Base-by-base conservation (phyloP, 805 yeast genomes). In the Kluyveromyces wickerhamii region DNA sequence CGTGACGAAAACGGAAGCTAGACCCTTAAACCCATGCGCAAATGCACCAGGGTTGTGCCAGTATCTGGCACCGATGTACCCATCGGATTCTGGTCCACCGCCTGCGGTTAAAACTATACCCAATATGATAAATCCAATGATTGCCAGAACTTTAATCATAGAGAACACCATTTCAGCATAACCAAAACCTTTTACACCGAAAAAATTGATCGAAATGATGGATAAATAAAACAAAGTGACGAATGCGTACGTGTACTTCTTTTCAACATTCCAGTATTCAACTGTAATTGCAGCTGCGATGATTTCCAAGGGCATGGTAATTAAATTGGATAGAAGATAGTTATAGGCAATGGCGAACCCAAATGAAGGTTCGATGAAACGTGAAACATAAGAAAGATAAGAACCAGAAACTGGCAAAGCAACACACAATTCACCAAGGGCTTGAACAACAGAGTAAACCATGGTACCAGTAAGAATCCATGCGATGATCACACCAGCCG, bases 391-490 rank as follows among this genome's bases (percentile, higher is more conserved):
- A 10, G 77, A 69, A 21, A 72, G 65, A 44, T 74, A 76, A 4
- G 79, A 74, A 51, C 82, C 83, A 4, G 79, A 66, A n/a, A 74
- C 67, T 7, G 83, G 83, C 51, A 70, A 74, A 3, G 74, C 63
- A 24, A 74, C 71, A 20, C 77, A 72, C 38, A 77, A 41, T 48
- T 76, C 83, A 36, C 78, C 77, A n/a, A 74, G 52, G 3, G 80
- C 72, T 54, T 75, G 78, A 41, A 76, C 72, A 45, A 77, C 72
- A 40, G 65, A 59, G 53, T 64, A 76, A 29, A 77, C 67, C 63
- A 77, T 64, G 5, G 72, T 48, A 36, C 80, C 79, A 10, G 72
- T 66, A 18, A 74, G 51, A 29, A 56, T 45, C 65, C 77, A 69
- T 41, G 76, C 77, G 26, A 74, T 65, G 36, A 74, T 47, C 14